Evolutionary conservation across 192 early-diverging fungal species (phyloP).

Genomic region (Thamnidium elegans): DNA sequence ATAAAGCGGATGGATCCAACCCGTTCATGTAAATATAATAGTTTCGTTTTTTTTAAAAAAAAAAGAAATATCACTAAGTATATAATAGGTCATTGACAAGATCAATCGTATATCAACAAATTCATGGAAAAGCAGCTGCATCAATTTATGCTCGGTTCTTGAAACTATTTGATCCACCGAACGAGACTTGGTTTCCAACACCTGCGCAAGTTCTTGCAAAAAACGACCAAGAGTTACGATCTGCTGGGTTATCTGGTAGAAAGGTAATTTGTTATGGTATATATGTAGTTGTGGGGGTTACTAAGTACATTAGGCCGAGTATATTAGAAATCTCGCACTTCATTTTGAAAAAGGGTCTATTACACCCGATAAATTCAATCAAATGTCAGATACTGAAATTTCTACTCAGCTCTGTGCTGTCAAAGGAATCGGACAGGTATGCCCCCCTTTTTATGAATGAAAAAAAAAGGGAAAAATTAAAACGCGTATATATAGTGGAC

Average conservation of each 20-base stretch:
- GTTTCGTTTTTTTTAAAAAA: not conserved
- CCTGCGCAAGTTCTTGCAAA: conserved; percentile 42
- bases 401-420: conserved; percentile 51
- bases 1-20: conserved; percentile 19
- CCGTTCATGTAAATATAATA: conserved; percentile 31
- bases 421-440: conserved; percentile 62
- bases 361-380: conserved; percentile 37
- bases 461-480: not conserved
- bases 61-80: not conserved
- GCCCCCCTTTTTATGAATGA: not conserved
- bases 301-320: conserved; percentile 53
- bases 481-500: conserved; percentile 45
- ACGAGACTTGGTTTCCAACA: conserved; percentile 45
- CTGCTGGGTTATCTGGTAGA: conserved; percentile 43
- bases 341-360: conserved; percentile 56
- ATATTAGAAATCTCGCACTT: conserved; percentile 59
- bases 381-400: conserved; percentile 56
- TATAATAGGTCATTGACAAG: conserved; percentile 31
- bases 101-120: conserved; percentile 70
- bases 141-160: conserved; percentile 58
- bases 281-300: conserved; percentile 7
- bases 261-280: conserved; percentile 42
- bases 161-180: conserved; percentile 41
- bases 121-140: conserved; percentile 64
- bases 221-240: conserved; percentile 26